phyloP scores from a whole-genome alignment of 1,139 yeast genomes.

The Kodamaea derodonti region DNA sequence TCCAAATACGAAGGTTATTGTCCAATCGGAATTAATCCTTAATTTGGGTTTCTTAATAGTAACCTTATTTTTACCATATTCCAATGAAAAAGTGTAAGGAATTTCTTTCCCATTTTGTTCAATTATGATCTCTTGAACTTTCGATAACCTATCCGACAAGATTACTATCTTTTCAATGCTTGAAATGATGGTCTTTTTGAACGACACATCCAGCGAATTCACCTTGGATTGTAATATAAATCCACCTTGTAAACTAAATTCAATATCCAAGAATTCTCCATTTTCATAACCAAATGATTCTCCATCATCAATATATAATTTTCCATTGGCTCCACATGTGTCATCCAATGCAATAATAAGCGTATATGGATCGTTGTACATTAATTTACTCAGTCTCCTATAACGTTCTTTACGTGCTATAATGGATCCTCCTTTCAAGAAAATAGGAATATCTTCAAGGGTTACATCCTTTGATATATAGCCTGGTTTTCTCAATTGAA shows the following conservation, averaged over 20 bases:
- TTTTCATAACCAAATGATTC: slow-evolving; percentile 57
- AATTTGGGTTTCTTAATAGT: slow-evolving; percentile 55
- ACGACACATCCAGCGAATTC: slow-evolving; percentile 14
- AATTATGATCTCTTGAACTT: slow-evolving; percentile 20
- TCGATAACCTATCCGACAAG: slow-evolving; percentile 16
- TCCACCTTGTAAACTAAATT: slow-evolving; percentile 20
- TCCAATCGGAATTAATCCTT: slow-evolving; percentile 49
- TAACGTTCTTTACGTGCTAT: slow-evolving; percentile 64
- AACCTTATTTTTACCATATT: slow-evolving; percentile 14
- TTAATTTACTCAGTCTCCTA: slow-evolving; percentile 75
- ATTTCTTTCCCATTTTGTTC: slow-evolving; percentile 28
- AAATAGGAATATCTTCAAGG: slow-evolving; percentile 66
- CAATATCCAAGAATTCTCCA: slow-evolving; percentile 45
- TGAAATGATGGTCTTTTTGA: slow-evolving; percentile 17
- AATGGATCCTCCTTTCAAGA: slow-evolving; percentile 75
- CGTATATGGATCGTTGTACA: slow-evolving; percentile 82
- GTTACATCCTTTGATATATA: slow-evolving; percentile 33
- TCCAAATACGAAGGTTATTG: slow-evolving; percentile 16
- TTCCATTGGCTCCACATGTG: slow-evolving; percentile 49
- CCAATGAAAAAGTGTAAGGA: neutral
- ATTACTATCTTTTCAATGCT: slow-evolving; percentile 62
- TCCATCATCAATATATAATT: slow-evolving; percentile 80
- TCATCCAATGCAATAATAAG: slow-evolving; percentile 58
- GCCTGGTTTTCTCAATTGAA: slow-evolving; percentile 12
- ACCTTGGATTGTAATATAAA: slow-evolving; percentile 13